phyloP scores from a whole-genome alignment of 139 green algal species.

The Limnomonas spitsbergensis region DNA sequence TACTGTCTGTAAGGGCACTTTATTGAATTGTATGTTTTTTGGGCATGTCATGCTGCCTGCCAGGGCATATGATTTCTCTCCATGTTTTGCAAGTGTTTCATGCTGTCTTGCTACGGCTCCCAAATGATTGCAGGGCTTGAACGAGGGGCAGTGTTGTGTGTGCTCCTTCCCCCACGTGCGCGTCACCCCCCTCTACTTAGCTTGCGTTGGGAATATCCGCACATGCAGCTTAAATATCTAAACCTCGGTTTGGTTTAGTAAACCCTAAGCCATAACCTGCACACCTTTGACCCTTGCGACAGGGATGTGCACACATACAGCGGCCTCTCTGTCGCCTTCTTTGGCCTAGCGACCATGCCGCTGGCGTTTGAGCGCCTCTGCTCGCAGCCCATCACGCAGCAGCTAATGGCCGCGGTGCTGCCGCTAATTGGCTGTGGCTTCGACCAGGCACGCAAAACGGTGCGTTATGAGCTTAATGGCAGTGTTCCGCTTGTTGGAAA shows the following conservation, averaged over 20 bases:
- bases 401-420: constrained; percentile 38
- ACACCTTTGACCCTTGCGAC: background rate
- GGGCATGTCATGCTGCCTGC: constrained; percentile 45
- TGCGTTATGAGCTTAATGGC: background rate
- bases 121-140: too few relatives aligned
- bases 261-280: background rate
- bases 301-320: constrained; percentile 36
- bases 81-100: too few relatives aligned
- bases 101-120: too few relatives aligned
- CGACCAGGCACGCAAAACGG: constrained; percentile 49
- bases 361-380: constrained; percentile 68
- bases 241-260: too few relatives aligned
- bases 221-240: too few relatives aligned
- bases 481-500: background rate
- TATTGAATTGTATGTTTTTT: too few relatives aligned
- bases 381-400: background rate
- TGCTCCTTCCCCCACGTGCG: too few relatives aligned
- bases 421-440: constrained; percentile 42
- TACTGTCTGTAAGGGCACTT: too few relatives aligned
- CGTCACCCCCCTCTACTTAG: too few relatives aligned
- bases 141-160: too few relatives aligned
- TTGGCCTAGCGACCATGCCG: constrained; percentile 36
- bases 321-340: constrained; percentile 42
- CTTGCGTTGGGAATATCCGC: too few relatives aligned
- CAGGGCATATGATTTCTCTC: constrained; percentile 23